Conservation (phyloP, 2,329 filamentous ascomycete genomes). For the Aspergillus tubingensis region DNA sequence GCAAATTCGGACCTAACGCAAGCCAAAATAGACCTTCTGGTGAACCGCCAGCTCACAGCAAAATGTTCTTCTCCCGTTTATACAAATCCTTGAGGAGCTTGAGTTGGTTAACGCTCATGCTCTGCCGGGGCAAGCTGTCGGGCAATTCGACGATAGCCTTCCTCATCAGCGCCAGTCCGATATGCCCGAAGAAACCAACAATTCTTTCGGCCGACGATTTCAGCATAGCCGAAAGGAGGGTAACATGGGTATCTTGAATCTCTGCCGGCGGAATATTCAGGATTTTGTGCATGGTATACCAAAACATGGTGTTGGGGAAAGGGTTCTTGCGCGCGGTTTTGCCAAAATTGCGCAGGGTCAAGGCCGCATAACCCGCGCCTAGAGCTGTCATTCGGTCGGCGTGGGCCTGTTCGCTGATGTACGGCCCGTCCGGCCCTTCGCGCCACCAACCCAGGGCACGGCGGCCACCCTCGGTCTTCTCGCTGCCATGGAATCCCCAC, state of each 20-base stretch:
- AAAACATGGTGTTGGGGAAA: slow-evolving; percentile 78
- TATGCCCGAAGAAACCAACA: slow-evolving; percentile 76
- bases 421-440: slow-evolving; percentile 55
- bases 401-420: slow-evolving; percentile 70
- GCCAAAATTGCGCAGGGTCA: slow-evolving; percentile 80
- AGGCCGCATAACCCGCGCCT: slow-evolving; percentile 78
- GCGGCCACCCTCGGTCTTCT: slow-evolving; percentile 70
- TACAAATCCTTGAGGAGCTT: slow-evolving; percentile 43
- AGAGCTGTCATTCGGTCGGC: slow-evolving; percentile 81
- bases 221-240: slow-evolving; percentile 71
- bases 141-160: slow-evolving; percentile 76
- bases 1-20: not conserved
- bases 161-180: slow-evolving; percentile 70
- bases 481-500: slow-evolving; percentile 77
- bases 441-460: slow-evolving; percentile 72
- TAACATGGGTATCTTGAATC: slow-evolving; percentile 71
- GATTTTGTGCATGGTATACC: slow-evolving; percentile 74
- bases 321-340: slow-evolving; percentile 69
- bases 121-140: slow-evolving; percentile 34
- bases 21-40: not conserved
- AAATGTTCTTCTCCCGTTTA: slow-evolving; percentile 38
- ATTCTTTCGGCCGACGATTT: slow-evolving; percentile 74
- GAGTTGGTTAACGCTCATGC: slow-evolving; percentile 41
- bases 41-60: slow-evolving; percentile 28
- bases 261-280: slow-evolving; percentile 70